phyloP scores from a whole-genome alignment of 2,329 filamentous ascomycete species.

The Zasmidium angulare region DNA sequence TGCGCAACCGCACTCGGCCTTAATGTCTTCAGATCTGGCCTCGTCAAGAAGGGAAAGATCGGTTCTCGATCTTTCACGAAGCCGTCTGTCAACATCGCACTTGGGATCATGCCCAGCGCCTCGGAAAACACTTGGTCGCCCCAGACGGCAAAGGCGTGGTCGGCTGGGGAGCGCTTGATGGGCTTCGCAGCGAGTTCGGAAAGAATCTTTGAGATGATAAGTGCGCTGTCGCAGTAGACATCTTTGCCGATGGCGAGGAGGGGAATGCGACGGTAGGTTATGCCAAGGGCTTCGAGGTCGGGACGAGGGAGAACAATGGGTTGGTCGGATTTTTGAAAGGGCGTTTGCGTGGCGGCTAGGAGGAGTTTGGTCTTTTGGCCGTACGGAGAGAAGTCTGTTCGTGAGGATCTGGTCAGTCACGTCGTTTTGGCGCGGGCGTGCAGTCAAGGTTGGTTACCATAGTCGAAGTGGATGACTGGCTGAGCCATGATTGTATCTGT shows the following conservation, averaged over 20 bases:
- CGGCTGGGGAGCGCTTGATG: slow-evolving; percentile 22
- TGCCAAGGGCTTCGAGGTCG: slow-evolving; percentile 30
- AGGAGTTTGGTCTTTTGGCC: slow-evolving; percentile 31
- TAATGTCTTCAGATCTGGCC: slow-evolving; percentile 23
- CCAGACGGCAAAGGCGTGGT: slow-evolving; percentile 31
- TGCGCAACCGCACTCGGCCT: slow-evolving; percentile 25
- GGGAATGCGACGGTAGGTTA: slow-evolving; percentile 35
- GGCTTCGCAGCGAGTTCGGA: slow-evolving; percentile 17
- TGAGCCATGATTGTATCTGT: slow-evolving; percentile 1
- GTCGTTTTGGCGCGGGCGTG: neutral
- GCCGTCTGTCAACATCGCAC: slow-evolving; percentile 19
- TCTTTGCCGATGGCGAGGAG: slow-evolving; percentile 34
- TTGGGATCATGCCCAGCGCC: slow-evolving; percentile 25
- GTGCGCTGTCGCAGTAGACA: slow-evolving; percentile 30
- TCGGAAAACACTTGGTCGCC: slow-evolving; percentile 27
- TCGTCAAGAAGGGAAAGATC: slow-evolving; percentile 28
- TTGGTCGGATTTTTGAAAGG: slow-evolving; percentile 28
- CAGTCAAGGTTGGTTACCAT: slow-evolving; percentile 18
- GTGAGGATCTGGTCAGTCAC: neutral
- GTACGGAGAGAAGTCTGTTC: slow-evolving; percentile 31
- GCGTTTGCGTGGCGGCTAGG: slow-evolving; percentile 23
- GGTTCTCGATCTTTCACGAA: slow-evolving; percentile 30
- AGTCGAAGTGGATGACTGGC: slow-evolving; percentile 32
- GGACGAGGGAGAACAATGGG: slow-evolving; percentile 30
- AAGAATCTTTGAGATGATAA: slow-evolving; percentile 26